Evolutionary conservation across 495 filamentous ascomycete species (phyloP), one percentile per base, ranked within the genome.

Genomic region (Aspergillus sparsus): DNA sequence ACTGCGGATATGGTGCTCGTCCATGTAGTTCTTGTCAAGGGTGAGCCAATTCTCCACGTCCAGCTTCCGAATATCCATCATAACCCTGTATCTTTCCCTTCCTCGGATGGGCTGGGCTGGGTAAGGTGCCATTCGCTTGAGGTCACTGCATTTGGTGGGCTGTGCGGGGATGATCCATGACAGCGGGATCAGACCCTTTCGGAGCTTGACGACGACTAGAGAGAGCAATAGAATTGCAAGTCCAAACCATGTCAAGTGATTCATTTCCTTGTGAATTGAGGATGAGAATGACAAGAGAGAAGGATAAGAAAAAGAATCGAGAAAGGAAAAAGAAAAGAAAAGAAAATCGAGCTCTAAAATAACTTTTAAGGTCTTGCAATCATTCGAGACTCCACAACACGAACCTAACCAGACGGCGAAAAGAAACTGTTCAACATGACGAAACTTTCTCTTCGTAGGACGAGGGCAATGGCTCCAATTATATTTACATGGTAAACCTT

Each of bases 21-120:
- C 72, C 62, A 74, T 71, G 53, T 84, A 84, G 56, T 76, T 74
- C 45, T 79, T 73, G 65, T 85, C 82, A 36, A 85, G 60, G 1
- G 77, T 81, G 34, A 86, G 72, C 83, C 82, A 86, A 46, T 83
- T 82, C 44, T 71, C 65, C 15, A 64, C 58, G 44, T 83, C 81
- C 33, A 85, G 66, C 59, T 75, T 80, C 57, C 76, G 76, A 16
- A 86, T 72, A 39, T 83, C 82, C 82, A 84, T 83, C 63, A 80
- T 79, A 54, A 83, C 74, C 31, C 75, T 69, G 58, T 79, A 80
- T 61, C 74, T 66, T 36, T 75, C 73, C 50, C 74, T 63, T n/a
- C 76, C 77, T 47, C 67, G 71, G 63, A 80, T 80, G 33, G 77
- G 76, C 51, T 76, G 72, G 27, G 75, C 72, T 41, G 77, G 77